Conservation (phyloP, 345 rosid species). For the Corchorus olitorius region DNA sequence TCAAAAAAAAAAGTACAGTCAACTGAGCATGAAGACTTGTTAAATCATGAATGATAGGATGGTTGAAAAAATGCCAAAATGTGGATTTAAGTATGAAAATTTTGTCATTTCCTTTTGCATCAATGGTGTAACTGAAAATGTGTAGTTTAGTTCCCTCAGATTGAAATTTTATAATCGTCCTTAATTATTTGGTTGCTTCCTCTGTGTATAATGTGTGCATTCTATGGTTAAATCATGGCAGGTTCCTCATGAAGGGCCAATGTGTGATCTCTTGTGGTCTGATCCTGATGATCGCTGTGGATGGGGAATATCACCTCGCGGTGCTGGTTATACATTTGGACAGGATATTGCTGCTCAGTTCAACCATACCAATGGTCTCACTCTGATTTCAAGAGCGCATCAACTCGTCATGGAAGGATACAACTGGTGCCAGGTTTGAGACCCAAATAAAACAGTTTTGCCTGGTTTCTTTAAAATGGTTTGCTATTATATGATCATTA, state of each 20-base stretch:
- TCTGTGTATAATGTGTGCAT: not conserved
- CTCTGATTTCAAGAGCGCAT: conserved; percentile 90
- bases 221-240: conserved; percentile 23
- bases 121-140: not conserved
- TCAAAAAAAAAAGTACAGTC: too few species aligned
- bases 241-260: conserved; percentile 99
- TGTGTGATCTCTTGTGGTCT: conserved; percentile 98
- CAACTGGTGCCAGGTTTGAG: conserved; percentile 90
- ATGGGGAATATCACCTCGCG: conserved; percentile 99
- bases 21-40: not conserved
- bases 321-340: conserved; percentile 95
- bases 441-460: not conserved
- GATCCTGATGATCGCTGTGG: conserved; percentile 98
- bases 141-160: not conserved
- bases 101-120: not conserved
- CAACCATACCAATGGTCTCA: conserved; percentile 87
- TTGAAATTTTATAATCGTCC: not conserved
- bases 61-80: not conserved
- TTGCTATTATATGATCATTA: not conserved
- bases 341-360: conserved; percentile 89
- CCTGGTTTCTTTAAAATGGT: not conserved
- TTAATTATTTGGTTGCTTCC: not conserved
- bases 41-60: not conserved
- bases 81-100: not conserved
- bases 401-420: conserved; percentile 97